A percentile compares a stretch with the other conserved stretches of the same genome.
These are phyloP conservation scores for Straminergon stramineum DNA, from an alignment of 225 moss, liverwort and hornwort genomes.

Conservation along the genomic window DNA sequence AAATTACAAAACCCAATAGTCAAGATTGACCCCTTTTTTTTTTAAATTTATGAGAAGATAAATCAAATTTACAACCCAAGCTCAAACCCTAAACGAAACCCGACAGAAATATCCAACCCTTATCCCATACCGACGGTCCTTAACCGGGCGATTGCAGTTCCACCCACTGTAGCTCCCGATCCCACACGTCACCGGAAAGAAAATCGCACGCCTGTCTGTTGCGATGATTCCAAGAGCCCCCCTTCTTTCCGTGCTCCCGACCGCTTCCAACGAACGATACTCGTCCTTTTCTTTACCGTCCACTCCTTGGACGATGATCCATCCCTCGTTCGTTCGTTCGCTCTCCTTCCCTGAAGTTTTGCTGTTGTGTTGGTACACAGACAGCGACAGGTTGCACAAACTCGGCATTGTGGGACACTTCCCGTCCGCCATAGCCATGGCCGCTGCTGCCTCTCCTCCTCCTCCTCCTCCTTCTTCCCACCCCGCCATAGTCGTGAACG, in stretches of 20 bases:
- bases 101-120: neutral
- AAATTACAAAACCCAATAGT: neutral
- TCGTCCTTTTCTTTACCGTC: neutral
- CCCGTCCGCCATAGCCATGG: neutral
- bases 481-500: neutral
- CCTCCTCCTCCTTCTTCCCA: neutral
- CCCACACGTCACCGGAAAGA: neutral
- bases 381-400: slow-evolving; percentile 1
- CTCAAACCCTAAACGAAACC: neutral
- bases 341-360: neutral
- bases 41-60: neutral
- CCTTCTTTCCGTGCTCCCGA: neutral
- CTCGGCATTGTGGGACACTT: slow-evolving; percentile 8
- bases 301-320: neutral
- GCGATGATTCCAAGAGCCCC: neutral
- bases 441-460: neutral
- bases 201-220: neutral
- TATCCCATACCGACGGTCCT: neutral
- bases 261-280: neutral
- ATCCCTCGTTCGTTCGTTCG: neutral
- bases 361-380: slow-evolving; percentile 1
- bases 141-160: neutral
- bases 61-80: neutral
- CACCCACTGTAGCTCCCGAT: neutral
- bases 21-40: neutral